Percentiles rank a stretch among this genome's conserved stretches.
These are phyloP conservation scores for Sphagnurus paluster DNA, from an alignment of 1,284 basidiomycete genomes.

Conservation along the genomic window DNA sequence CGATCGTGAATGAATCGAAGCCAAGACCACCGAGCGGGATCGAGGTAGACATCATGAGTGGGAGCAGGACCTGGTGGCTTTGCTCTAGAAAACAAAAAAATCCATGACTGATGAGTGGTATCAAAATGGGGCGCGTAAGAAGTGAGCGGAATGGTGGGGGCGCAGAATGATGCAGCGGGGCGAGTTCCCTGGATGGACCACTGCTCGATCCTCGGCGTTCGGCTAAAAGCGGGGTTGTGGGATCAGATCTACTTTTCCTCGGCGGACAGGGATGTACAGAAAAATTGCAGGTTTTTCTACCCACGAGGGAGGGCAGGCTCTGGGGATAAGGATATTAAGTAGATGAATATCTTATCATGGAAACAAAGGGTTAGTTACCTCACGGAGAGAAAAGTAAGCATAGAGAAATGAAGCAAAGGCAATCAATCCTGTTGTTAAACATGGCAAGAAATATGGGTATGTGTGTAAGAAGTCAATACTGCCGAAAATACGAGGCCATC, in stretches of 20 bases:
- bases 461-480: constrained; percentile 29
- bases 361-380: no score
- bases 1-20: constrained; percentile 31
- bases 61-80: constrained; percentile 27
- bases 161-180: not conserved
- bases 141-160: constrained; percentile 17
- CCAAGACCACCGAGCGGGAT: constrained; percentile 30
- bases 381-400: constrained; percentile 30
- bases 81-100: constrained; percentile 33
- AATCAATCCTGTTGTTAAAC: constrained; percentile 30
- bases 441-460: constrained; percentile 46
- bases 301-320: constrained; percentile 12
- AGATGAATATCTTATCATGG: no score
- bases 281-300: no score
- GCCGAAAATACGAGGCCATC: constrained; percentile 24
- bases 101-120: constrained; percentile 18
- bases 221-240: no score
- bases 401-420: constrained; percentile 29
- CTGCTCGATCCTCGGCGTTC: not conserved
- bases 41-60: constrained; percentile 34
- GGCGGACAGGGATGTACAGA: no score
- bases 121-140: constrained; percentile 21
- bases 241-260: no score
- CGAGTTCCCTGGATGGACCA: not conserved
- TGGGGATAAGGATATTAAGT: not conserved